phyloP scores from a whole-genome alignment of 2,329 filamentous ascomycete species.

The Penicillium sp. region DNA sequence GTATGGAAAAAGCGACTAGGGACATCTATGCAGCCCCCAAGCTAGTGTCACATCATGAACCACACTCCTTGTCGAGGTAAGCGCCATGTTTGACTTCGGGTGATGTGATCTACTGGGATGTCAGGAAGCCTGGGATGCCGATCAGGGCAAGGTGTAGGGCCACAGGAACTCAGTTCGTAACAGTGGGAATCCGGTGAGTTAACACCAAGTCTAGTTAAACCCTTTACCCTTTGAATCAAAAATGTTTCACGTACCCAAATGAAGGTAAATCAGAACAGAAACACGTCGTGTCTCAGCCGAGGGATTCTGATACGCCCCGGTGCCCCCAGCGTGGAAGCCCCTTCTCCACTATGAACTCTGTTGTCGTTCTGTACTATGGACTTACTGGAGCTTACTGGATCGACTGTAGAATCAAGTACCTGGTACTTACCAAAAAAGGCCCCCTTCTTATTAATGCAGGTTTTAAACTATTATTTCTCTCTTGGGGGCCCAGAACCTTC shows the following conservation, averaged over 20 bases:
- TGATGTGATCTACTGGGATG: slow-evolving; percentile 6
- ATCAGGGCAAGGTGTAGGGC: slow-evolving; percentile 1
- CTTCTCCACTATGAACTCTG: slow-evolving; percentile 14
- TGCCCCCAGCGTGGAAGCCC: slow-evolving; percentile 12
- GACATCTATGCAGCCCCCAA: neutral
- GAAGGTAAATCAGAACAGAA: slow-evolving; percentile 19
- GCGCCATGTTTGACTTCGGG: slow-evolving; percentile 18
- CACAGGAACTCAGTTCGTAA: too few relatives aligned
- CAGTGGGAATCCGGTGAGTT: neutral
- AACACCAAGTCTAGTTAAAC: neutral
- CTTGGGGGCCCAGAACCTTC: slow-evolving; percentile 4
- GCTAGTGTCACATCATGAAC: neutral
- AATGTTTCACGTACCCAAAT: neutral
- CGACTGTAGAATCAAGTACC: neutral
- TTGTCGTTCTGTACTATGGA: neutral
- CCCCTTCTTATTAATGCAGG: slow-evolving; percentile 4
- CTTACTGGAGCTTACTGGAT: neutral
- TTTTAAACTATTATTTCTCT: neutral
- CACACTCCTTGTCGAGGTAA: slow-evolving; percentile 14
- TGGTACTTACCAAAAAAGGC: neutral
- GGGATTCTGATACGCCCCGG: slow-evolving; percentile 24
- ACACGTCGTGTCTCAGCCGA: slow-evolving; percentile 36
- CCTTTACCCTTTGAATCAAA: neutral
- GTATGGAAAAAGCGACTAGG: neutral
- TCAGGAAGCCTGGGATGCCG: slow-evolving; percentile 2